Evolutionary conservation across 1,284 basidiomycete species (phyloP), one percentile per base, ranked within the genome.

Genomic region (Butyriboletus pseudospeciosus): DNA sequence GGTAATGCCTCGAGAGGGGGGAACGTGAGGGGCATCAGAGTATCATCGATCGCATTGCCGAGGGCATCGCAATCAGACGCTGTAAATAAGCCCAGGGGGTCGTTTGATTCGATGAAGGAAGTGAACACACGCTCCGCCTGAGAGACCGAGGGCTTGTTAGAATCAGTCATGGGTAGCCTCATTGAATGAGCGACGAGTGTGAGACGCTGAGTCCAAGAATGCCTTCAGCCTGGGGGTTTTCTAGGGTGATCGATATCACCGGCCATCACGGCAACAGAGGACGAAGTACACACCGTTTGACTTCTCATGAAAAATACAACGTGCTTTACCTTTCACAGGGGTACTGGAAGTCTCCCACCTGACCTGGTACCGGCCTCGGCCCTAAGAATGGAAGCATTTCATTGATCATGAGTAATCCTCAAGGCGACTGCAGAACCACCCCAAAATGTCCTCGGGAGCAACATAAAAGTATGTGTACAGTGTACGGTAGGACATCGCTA

Each of bases 1-100:
- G 62, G 54, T 5, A 68, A n/a, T 23, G 44, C 34, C 16, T 68
- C 62, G 26, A 66, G 55, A 12, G 57, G 62, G 2, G 58, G 53
- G 36, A 47, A 57, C 8, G 25, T 35, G 47, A 67, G 59, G 9
- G 56, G 32, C 25, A 64, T 38, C 28, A 44, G 1, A 10, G 52
- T 57, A 10, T 53, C 52, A n/a, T 56, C 66, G 14, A 65, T 56
- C 13, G 37, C 51, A 8, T 39, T 48, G 5, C 60, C 64, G 44
- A 66, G 45, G 39, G 48, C 36, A 32, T 65, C 53, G 20, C 64
- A 68, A 38, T 68, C 62, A 16, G 53, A 55, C 5, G 23, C 26
- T 16, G 52, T 10, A n/a, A 65, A 37, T 6, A 63, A 37, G 4
- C 54, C 51, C 6, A 67, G 39, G 0, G 64, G 62, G n/a, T 68